Conservation (phyloP, 257 asterid genomes). For the Solanum paucissectum region DNA sequence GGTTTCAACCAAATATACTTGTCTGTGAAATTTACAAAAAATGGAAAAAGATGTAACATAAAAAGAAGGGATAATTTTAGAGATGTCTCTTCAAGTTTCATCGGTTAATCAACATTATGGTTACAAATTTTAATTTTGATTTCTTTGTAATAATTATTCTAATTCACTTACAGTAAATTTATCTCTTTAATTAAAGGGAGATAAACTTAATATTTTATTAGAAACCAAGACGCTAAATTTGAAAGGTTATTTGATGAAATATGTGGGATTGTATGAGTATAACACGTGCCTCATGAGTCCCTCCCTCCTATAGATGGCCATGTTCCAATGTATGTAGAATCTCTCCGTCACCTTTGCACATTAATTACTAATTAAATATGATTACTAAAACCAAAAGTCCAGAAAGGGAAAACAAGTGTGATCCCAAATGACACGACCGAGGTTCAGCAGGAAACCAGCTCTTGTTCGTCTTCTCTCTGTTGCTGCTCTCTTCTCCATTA, state of each 20-base stretch:
- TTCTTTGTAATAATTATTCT: not conserved
- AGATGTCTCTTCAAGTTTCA: not conserved
- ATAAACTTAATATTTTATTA: not conserved
- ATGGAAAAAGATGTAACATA: not conserved
- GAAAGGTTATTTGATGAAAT: not conserved
- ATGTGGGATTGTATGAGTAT: not conserved
- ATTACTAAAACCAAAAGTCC: no score
- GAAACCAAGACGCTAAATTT: not conserved
- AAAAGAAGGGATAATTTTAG: not conserved
- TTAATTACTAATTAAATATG: no score
- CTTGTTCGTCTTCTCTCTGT: conserved; percentile 54
- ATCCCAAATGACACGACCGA: conserved; percentile 4
- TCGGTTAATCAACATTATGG: not conserved
- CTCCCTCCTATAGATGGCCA: no score
- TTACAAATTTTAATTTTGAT: not conserved
- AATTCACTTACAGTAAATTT: not conserved
- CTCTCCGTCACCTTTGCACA: no score
- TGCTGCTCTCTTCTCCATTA: conserved; percentile 57
- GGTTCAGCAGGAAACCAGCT: conserved; percentile 31
- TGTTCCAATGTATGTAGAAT: no score
- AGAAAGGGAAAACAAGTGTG: not conserved
- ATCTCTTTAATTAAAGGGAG: not conserved
- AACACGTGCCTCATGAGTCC: no score
- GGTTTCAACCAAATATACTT: not conserved
- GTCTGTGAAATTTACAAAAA: not conserved